phyloP scores from a whole-genome alignment of 306 rosid species.

The Vachellia pachyceras region DNA sequence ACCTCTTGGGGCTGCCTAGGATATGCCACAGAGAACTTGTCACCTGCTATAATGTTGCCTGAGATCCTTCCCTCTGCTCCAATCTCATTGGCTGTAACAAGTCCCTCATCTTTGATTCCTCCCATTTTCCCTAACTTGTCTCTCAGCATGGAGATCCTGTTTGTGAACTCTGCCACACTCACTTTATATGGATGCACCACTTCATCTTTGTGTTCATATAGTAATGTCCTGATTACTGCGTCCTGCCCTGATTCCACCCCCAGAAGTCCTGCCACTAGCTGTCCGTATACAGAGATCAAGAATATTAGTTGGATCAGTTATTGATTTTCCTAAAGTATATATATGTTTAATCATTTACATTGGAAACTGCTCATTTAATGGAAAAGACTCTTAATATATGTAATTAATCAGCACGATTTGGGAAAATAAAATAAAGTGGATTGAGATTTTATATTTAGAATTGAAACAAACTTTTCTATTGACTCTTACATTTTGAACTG shows the following conservation, averaged over 20 bases:
- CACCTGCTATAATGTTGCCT: conserved; percentile 69
- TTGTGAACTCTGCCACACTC: conserved; percentile 68
- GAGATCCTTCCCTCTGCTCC: conserved; percentile 58
- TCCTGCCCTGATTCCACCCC: conserved; percentile 85
- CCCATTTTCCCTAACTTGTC: conserved; percentile 60
- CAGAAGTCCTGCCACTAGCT: conserved; percentile 77
- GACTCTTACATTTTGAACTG: too few species aligned
- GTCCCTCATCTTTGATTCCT: conserved; percentile 81
- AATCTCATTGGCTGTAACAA: conserved; percentile 33
- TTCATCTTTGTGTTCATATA: conserved; percentile 42
- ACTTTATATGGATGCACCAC: conserved; percentile 58
- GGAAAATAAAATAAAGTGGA: too few species aligned
- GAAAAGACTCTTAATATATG: too few species aligned
- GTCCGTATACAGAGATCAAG: too few species aligned
- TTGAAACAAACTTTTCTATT: too few species aligned
- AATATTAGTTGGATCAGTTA: too few species aligned
- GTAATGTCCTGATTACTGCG: conserved; percentile 65
- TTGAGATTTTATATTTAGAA: too few species aligned
- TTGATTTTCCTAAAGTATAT: too few species aligned
- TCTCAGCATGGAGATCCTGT: conserved; percentile 64
- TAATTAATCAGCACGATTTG: too few species aligned
- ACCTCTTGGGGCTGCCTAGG: conserved; percentile 70
- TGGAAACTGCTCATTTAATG: too few species aligned
- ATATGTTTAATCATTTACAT: too few species aligned
- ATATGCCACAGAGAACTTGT: conserved; percentile 59